Conservation (phyloP, 805 yeast genomes). For the Wickerhamomyces bisporus region DNA sequence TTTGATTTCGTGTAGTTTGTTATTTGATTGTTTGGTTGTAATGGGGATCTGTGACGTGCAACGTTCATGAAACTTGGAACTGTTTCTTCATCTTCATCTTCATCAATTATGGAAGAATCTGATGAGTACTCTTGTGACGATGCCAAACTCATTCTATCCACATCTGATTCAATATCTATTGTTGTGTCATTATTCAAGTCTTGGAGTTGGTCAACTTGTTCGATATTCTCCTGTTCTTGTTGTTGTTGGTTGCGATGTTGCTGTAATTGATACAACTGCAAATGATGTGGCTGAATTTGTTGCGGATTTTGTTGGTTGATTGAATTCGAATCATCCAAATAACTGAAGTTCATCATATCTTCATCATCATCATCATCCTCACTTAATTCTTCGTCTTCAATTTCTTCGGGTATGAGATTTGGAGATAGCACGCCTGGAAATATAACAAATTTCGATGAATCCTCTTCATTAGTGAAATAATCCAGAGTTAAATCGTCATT, state of each 20-base stretch:
- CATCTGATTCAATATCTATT: constrained; percentile 34
- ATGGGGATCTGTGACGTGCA: too few species aligned
- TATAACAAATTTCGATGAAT: constrained; percentile 18
- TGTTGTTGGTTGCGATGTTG: background rate
- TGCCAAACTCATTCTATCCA: constrained; percentile 37
- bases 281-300: background rate
- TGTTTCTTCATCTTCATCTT: constrained; percentile 9
- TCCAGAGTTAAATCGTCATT: constrained; percentile 24
- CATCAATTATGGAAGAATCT: constrained; percentile 22
- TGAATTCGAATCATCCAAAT: constrained; percentile 2
- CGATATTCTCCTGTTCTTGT: background rate
- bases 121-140: constrained; percentile 35
- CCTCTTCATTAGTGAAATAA: constrained; percentile 21
- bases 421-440: constrained; percentile 17
- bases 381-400: constrained; percentile 22
- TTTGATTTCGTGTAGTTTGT: background rate
- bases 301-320: too few species aligned
- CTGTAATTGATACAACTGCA: background rate
- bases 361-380: constrained; percentile 20
- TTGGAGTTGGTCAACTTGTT: background rate
- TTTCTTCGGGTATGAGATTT: constrained; percentile 19
- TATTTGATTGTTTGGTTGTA: too few species aligned
- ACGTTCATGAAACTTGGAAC: constrained; percentile 1
- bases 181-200: constrained; percentile 8
- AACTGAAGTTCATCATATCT: constrained; percentile 2